A percentile compares a stretch with the other conserved stretches of the same genome.
Conservation (phyloP, 106 monocot genomes). For the Agapanthus africanus region DNA sequence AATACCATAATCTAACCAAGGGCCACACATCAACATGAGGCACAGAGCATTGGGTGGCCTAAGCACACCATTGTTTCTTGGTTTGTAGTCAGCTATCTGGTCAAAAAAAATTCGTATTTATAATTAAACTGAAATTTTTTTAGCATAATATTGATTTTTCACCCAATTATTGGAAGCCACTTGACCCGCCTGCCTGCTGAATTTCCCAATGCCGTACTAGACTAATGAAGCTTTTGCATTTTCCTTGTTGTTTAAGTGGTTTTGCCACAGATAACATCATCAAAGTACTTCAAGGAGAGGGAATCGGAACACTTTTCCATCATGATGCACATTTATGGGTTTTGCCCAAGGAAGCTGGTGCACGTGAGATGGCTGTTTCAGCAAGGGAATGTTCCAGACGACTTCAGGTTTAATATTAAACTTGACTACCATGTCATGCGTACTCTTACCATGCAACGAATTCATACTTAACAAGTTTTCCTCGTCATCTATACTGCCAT, state of each 20-base stretch:
- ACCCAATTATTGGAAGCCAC: background rate
- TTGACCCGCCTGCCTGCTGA: background rate
- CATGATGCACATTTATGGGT: conserved; percentile 60
- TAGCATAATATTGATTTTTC: background rate
- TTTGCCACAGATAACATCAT: conserved; percentile 65
- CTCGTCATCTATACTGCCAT: background rate
- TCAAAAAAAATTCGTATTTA: background rate
- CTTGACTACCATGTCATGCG: background rate
- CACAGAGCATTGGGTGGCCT: too few relatives aligned
- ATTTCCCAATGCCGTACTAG: background rate
- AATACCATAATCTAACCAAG: too few relatives aligned
- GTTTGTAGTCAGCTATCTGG: background rate
- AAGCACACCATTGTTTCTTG: too few relatives aligned
- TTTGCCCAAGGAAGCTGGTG: conserved; percentile 43
- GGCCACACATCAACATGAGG: too few relatives aligned
- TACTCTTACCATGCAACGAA: background rate
- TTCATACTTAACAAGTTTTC: background rate
- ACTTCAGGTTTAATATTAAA: conserved; percentile 54
- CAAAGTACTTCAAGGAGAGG: conserved; percentile 81
- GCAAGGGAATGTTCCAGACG: conserved; percentile 91
- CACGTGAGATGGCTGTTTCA: conserved; percentile 87
- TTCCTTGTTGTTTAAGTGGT: conserved; percentile 46
- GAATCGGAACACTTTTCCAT: conserved; percentile 91
- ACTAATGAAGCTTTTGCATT: background rate
- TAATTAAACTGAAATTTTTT: background rate